These are phyloP conservation scores for Teunomyces aglyptinius DNA, from an alignment of 805 yeast genomes.

Conservation along the genomic window DNA sequence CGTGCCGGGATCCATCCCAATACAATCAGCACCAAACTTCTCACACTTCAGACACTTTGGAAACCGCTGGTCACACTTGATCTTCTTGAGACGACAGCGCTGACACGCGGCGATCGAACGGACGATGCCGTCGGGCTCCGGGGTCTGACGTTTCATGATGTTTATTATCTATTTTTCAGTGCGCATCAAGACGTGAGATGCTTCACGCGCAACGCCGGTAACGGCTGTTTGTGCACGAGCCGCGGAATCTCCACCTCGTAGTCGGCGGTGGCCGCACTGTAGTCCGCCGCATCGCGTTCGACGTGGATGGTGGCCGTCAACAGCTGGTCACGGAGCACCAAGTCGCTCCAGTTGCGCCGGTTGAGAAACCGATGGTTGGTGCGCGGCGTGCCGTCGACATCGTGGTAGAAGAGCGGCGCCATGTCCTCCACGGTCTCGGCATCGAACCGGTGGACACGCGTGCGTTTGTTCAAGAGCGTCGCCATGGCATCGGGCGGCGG, in stretches of 20 bases:
- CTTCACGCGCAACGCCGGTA: conserved; percentile 33
- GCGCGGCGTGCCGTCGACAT: conserved; percentile 52
- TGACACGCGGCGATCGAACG: conserved; percentile 82
- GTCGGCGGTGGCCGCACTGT: conserved; percentile 52
- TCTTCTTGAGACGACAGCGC: conserved; percentile 69
- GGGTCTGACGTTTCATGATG: neutral
- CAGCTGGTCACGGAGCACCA: too few relatives aligned
- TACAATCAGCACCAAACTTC: conserved; percentile 69
- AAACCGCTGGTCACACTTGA: conserved; percentile 64
- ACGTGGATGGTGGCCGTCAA: conserved; percentile 71
- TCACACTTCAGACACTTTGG: conserved; percentile 65
- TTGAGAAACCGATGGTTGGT: conserved; percentile 56
- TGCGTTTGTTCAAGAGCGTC: conserved; percentile 61
- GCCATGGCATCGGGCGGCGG: conserved; percentile 95
- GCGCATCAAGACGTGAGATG: conserved; percentile 21
- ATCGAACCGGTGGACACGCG: conserved; percentile 67
- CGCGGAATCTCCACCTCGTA: conserved; percentile 75
- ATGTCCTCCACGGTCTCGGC: conserved; percentile 71
- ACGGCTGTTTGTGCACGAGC: conserved; percentile 34
- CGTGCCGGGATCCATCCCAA: conserved; percentile 83
- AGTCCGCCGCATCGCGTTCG: conserved; percentile 55
- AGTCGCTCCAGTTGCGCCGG: conserved; percentile 70
- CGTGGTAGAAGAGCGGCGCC: conserved; percentile 64
- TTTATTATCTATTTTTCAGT: neutral
- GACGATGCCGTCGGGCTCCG: conserved; percentile 42